Evolutionary conservation across 1,284 basidiomycete species (phyloP), one percentile per base, ranked within the genome.

Genomic region (Ganoderma boninense): DNA sequence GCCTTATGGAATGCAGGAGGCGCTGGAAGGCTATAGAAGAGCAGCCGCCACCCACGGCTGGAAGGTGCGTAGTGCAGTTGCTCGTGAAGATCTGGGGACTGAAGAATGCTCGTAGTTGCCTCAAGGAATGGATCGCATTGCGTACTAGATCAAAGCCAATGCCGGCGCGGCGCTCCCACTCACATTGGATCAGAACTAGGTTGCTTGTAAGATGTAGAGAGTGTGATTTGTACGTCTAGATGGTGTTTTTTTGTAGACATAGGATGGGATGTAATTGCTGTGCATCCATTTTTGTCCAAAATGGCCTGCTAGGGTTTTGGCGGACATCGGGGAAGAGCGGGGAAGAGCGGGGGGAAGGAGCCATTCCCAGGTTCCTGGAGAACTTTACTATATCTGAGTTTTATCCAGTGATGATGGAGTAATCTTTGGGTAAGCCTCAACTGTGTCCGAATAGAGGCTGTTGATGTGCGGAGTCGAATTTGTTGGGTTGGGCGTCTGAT

Each of bases 11-110:
- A 82, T 87, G 32, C 71, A 79, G 5, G 90, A 92, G 75, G 86
- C 90, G 0, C 74, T 91, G 23, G 82, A 79, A 23, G 89, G 89
- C 3, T 91, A 83, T 74, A 87, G 86, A 73, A 80, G 89, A 43
- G 90, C 89, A 1, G 90, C 90, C 23, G 79, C 76, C 2, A 82
- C 86, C 0, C 90, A 92, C 77, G 82, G 84, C 7, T 91, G 90
- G 90, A 86, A 82, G 80, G 89, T 87, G 74, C 29, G 70, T 52
- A n/a, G 10, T 16, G 16, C 26, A 44, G 18, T 13, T 0, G 2
- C n/a, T 18, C 8, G 23, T 54, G 14, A 32, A 38, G 4, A 29
- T 49, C 20, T 49, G 20, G 49, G 49, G 35, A 44, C 43, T 64
- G 23, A 63, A 35, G 29, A 7, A 35, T 38, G 4, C 11, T 18